Conservation (phyloP, 164 flowering plant species). For the Sextonia rubra region DNA sequence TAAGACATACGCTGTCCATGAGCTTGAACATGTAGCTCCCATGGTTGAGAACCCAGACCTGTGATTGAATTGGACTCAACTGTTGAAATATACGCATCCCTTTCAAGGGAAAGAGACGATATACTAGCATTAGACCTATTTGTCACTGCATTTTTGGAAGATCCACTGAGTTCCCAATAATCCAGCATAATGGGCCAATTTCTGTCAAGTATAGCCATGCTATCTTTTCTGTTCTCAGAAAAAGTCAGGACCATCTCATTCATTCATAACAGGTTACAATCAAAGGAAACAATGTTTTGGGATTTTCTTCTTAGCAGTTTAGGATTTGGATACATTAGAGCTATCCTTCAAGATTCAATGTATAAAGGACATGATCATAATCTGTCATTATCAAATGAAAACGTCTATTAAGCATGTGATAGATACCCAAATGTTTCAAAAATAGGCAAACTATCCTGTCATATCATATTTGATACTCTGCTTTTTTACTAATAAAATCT, state of each 20-base stretch:
- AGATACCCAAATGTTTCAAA: too few relatives aligned
- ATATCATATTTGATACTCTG: too few relatives aligned
- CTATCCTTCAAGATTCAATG: not conserved
- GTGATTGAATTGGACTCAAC: too few relatives aligned
- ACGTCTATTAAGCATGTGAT: too few relatives aligned
- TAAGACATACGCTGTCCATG: not conserved
- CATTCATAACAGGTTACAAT: not conserved
- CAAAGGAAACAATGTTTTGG: not conserved
- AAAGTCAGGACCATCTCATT: not conserved
- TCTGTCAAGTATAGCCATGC: not conserved
- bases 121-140: not conserved
- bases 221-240: not conserved
- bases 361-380: not conserved
- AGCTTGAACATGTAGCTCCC: too few relatives aligned
- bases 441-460: not conserved
- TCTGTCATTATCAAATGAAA: not conserved
- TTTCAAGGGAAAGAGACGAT: too few relatives aligned
- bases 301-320: not conserved
- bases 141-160: not conserved
- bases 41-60: too few relatives aligned
- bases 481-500: too few relatives aligned
- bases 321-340: not conserved
- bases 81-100: not conserved
- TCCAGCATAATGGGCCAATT: not conserved
- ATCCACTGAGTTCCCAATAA: not conserved